A percentile compares a stretch with the other conserved stretches of the same genome.
Evolutionary conservation across 73 alveolate genomes (phyloP).

Genomic region (Paramecium caudatum): DNA sequence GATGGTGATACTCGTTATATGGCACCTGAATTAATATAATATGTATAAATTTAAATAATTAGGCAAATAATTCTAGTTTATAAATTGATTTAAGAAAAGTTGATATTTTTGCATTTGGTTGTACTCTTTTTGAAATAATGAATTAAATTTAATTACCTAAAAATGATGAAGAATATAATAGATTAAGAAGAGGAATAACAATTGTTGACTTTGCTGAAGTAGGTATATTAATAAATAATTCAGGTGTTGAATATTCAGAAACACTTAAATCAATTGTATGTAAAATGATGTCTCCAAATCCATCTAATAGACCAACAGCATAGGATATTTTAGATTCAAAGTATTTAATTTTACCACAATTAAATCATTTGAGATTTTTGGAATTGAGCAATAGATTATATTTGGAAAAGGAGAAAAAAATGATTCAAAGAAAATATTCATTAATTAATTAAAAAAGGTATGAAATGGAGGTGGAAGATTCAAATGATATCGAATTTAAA

Average conservation of each 20-base stretch:
- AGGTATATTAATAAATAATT: background rate
- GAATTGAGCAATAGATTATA: background rate
- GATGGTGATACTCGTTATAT: constrained; percentile 48
- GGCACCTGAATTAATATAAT: constrained; percentile 63
- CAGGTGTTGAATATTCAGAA: constrained; percentile 12
- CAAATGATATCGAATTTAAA: too few relatives aligned
- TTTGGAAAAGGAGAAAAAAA: too few relatives aligned
- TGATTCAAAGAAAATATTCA: too few relatives aligned
- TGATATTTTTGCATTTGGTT: constrained; percentile 64
- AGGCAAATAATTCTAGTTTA: background rate
- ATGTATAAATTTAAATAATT: constrained; percentile 36
- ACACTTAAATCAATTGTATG: background rate
- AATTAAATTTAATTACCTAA: background rate
- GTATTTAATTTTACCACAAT: background rate
- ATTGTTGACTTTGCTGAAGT: background rate
- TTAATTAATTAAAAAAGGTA: too few relatives aligned
- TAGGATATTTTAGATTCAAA: background rate
- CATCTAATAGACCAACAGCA: constrained; percentile 36
- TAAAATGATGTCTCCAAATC: constrained; percentile 1
- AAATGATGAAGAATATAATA: background rate
- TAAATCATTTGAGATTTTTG: background rate
- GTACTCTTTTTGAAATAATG: constrained; percentile 35
- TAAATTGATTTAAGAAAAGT: constrained; percentile 36
- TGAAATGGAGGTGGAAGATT: too few relatives aligned
- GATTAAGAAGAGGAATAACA: constrained; percentile 10